Evolutionary conservation across 2,329 filamentous ascomycete species (phyloP).

Genomic region (Fusarium ambrosium): DNA sequence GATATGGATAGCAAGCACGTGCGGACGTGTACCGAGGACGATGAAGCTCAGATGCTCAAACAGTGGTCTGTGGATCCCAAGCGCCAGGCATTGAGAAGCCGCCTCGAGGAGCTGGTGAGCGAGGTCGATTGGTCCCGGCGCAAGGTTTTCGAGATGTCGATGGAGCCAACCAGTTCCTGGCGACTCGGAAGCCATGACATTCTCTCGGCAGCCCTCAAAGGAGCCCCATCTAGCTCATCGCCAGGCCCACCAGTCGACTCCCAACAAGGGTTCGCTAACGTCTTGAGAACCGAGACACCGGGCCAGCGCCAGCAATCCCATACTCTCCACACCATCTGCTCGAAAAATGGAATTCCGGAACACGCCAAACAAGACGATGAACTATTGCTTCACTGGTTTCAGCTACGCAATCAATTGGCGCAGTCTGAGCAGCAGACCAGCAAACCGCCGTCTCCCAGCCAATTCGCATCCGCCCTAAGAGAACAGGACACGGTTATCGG

Average conservation of each 20-base stretch:
- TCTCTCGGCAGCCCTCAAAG: conserved; percentile 55
- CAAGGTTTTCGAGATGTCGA: conserved; percentile 43
- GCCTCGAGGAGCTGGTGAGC: conserved; percentile 49
- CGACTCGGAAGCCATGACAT: conserved; percentile 60
- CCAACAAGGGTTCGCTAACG: conserved; percentile 17
- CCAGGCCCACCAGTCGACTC: conserved; percentile 27
- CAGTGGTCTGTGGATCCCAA: conserved; percentile 48
- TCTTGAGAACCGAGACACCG: conserved; percentile 14
- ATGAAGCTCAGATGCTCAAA: conserved; percentile 51
- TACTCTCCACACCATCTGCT: conserved; percentile 39
- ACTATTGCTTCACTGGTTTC: conserved; percentile 54
- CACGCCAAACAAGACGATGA: conserved; percentile 44
- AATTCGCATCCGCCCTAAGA: conserved; percentile 40
- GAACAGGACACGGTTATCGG: conserved; percentile 44
- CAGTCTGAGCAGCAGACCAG: conserved; percentile 13
- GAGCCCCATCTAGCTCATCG: conserved; percentile 25
- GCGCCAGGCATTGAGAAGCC: conserved; percentile 41
- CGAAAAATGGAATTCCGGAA: conserved; percentile 38
- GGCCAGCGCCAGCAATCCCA: conserved; percentile 9
- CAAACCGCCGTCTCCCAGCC: conserved; percentile 9
- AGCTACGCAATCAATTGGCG: conserved; percentile 43
- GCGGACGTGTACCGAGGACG: conserved; percentile 54
- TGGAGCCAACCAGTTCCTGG: conserved; percentile 50
- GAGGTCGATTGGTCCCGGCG: conserved; percentile 46
- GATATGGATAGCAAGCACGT: conserved; percentile 60